Evolutionary conservation across 2,329 filamentous ascomycete species (phyloP).

Genomic region (Aspergillus sp.): DNA sequence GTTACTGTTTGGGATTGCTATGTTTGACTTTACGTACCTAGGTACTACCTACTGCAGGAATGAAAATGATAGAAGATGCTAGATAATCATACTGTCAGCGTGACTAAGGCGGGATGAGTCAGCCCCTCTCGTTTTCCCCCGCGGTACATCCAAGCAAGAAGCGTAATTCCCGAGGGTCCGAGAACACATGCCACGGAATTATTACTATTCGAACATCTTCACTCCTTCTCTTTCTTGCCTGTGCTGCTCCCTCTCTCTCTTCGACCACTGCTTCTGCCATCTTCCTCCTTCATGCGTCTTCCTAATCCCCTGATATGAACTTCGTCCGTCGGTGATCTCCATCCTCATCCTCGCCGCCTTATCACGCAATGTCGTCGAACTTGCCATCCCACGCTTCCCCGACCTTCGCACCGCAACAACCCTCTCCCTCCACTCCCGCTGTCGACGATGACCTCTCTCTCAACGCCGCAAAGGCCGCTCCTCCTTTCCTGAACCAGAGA

Average conservation of each 20-base stretch:
- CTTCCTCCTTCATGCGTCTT: background rate
- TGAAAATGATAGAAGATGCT: slow-evolving; percentile 9
- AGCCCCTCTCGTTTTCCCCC: slow-evolving; percentile 9
- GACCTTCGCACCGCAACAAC: slow-evolving; percentile 42
- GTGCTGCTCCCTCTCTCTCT: background rate
- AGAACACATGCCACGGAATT: slow-evolving; percentile 9
- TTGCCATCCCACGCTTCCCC: slow-evolving; percentile 56
- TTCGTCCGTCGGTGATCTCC: background rate
- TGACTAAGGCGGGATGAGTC: slow-evolving; percentile 10
- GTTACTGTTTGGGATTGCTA: background rate
- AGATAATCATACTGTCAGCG: slow-evolving; percentile 1
- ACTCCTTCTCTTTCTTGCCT: background rate
- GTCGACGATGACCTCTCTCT: slow-evolving; percentile 24
- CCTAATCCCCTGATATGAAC: background rate
- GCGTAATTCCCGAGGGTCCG: slow-evolving; percentile 13
- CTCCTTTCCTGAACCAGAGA: slow-evolving; percentile 6
- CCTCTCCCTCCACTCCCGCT: slow-evolving; percentile 17
- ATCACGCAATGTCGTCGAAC: slow-evolving; percentile 34
- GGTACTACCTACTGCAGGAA: background rate
- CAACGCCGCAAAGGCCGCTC: slow-evolving; percentile 7
- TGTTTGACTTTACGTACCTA: too few species aligned
- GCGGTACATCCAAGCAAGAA: background rate
- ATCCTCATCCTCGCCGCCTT: background rate
- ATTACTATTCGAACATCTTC: background rate
- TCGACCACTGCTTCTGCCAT: too few species aligned